Percentiles rank a stretch among this genome's conserved stretches.
phyloP scores from a whole-genome alignment of 2,329 filamentous ascomycete species.

The Aureobasidium mangrovei region DNA sequence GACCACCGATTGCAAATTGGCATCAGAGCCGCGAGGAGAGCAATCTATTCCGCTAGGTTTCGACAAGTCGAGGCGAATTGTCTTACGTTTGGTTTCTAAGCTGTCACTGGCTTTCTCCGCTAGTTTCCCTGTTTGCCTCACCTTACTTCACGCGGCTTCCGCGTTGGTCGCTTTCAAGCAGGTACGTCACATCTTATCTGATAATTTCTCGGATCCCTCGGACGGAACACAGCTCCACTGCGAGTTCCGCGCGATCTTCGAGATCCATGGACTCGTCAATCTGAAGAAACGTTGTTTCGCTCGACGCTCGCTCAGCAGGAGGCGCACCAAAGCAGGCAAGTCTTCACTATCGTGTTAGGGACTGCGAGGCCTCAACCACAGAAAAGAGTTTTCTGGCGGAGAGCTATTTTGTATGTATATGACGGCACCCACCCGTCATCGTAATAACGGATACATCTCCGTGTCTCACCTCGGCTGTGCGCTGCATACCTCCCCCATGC shows the following conservation, averaged over 20 bases:
- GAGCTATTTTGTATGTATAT: not conserved
- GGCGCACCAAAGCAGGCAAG: too few species aligned
- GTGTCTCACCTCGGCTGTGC: slow-evolving; percentile 7
- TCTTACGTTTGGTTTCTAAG: not conserved
- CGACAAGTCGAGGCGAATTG: not conserved
- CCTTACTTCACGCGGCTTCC: too few species aligned
- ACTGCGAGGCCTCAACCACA: not conserved
- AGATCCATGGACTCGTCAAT: too few species aligned
- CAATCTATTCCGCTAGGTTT: not conserved
- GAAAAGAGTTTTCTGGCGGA: not conserved
- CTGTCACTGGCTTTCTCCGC: not conserved
- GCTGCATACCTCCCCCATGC: not conserved
- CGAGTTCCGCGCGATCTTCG: too few species aligned
- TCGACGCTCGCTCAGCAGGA: too few species aligned
- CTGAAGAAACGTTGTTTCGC: too few species aligned
- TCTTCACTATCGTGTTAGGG: too few species aligned
- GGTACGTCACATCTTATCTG: not conserved
- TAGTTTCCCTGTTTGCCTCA: not conserved
- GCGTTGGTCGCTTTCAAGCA: too few species aligned
- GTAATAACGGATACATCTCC: slow-evolving; percentile 1
- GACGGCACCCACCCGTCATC: slow-evolving; percentile 3
- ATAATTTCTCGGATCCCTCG: not conserved
- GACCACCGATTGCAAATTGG: not conserved
- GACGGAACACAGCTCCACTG: too few species aligned
- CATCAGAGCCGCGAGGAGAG: not conserved